Evolutionary conservation across 371 early-diverging fungal species (phyloP).

Genomic region (Nematocida sp.): DNA sequence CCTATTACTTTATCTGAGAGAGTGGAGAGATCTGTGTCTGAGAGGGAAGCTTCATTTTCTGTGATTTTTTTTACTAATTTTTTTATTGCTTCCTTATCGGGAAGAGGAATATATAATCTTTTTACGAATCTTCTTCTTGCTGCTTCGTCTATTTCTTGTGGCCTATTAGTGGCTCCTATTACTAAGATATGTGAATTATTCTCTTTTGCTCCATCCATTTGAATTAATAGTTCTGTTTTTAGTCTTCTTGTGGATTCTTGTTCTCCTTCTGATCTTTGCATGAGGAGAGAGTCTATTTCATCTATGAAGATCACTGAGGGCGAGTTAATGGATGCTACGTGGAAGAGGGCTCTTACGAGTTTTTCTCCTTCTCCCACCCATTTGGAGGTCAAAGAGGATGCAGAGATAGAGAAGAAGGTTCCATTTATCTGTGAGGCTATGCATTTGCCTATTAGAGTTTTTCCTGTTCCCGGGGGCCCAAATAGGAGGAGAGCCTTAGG

Average conservation of each 20-base stretch:
- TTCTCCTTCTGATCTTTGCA: constrained; percentile 80
- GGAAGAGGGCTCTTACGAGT: constrained; percentile 83
- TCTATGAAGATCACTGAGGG: constrained; percentile 82
- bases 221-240: constrained; percentile 77
- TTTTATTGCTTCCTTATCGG: constrained; percentile 72
- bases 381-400: constrained; percentile 80
- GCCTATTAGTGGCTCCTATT: constrained; percentile 74
- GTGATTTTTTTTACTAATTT: constrained; percentile 71
- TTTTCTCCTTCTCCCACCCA: constrained; percentile 93
- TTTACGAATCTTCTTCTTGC: constrained; percentile 74
- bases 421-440: constrained; percentile 82
- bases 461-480: constrained; percentile 74
- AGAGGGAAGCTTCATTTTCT: constrained; percentile 66
- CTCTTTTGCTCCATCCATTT: constrained; percentile 75
- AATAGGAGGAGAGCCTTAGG: constrained; percentile 73
- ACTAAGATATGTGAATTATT: constrained; percentile 74
- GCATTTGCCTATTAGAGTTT: constrained; percentile 83
- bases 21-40: constrained; percentile 69
- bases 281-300: constrained; percentile 81
- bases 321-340: constrained; percentile 76
- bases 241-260: constrained; percentile 78
- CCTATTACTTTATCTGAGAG: constrained; percentile 70
- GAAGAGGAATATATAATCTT: constrained; percentile 77
- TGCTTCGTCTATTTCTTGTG: constrained; percentile 81
- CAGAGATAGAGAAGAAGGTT: constrained; percentile 80